Conservation (phyloP, 1,139 yeast species). For the Saccharomyces uvarum region DNA sequence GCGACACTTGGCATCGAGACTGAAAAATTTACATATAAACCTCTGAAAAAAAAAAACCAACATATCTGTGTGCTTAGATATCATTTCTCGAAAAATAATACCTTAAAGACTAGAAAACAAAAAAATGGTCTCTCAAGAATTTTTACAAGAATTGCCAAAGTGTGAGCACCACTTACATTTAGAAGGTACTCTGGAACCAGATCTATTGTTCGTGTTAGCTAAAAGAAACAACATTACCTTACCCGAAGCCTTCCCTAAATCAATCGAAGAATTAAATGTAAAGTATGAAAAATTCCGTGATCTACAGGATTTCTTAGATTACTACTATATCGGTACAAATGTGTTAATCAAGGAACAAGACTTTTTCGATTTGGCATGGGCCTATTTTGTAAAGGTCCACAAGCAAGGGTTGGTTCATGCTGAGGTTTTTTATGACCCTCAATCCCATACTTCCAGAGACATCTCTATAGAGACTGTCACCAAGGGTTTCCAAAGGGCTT, state of each 20-base stretch:
- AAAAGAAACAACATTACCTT: constrained; percentile 47
- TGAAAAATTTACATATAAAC: neutral
- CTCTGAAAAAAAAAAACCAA: neutral
- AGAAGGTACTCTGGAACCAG: constrained; percentile 76
- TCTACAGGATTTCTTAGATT: constrained; percentile 68
- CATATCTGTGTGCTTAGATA: neutral
- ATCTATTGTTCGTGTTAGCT: constrained; percentile 58
- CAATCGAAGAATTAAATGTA: constrained; percentile 45
- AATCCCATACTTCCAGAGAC: constrained; percentile 68
- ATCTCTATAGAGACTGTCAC: constrained; percentile 52
- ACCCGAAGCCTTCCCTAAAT: constrained; percentile 53
- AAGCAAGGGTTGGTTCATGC: constrained; percentile 57
- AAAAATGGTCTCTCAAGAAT: constrained; percentile 27
- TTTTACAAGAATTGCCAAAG: constrained; percentile 62
- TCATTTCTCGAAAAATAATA: too few relatives aligned
- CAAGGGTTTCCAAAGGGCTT: constrained; percentile 56
- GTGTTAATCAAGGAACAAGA: constrained; percentile 60
- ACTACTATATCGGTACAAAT: constrained; percentile 71
- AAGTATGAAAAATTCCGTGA: constrained; percentile 56
- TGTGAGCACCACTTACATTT: constrained; percentile 79
- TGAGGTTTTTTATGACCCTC: constrained; percentile 78
- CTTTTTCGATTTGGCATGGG: constrained; percentile 68
- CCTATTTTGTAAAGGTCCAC: constrained; percentile 54
- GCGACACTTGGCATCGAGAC: neutral
- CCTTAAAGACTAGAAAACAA: neutral